Evolutionary conservation across 768 basidiomycete species (phyloP).

Genomic region (Naganishia vishniacii): DNA sequence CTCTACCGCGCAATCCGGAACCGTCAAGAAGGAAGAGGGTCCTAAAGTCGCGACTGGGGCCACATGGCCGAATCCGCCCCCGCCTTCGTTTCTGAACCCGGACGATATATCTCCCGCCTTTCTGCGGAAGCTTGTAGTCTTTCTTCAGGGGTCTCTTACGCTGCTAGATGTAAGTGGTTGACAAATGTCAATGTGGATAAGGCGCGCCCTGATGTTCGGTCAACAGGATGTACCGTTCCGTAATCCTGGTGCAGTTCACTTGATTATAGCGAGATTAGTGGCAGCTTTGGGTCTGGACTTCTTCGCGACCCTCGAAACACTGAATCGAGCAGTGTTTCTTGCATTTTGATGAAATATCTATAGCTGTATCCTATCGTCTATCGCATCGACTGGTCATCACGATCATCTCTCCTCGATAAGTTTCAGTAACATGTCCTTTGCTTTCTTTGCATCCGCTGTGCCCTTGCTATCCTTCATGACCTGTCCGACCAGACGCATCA

Average conservation of each 20-base stretch:
- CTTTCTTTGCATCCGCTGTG: conserved; percentile 65
- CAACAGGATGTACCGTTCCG: conserved; percentile 37
- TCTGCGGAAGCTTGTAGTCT: conserved; percentile 29
- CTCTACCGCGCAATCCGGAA: conserved; percentile 14
- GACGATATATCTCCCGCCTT: conserved; percentile 28
- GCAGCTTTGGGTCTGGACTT: conserved; percentile 41
- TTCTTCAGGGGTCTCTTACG: conserved; percentile 13
- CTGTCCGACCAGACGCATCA: conserved; percentile 74
- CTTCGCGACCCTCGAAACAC: conserved; percentile 28
- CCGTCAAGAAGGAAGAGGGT: conserved; percentile 31
- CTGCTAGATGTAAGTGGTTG: conserved; percentile 32
- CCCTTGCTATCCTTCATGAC: conserved; percentile 81
- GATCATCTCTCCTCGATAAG: conserved; percentile 22
- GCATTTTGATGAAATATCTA: conserved; percentile 8
- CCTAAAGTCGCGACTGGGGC: conserved; percentile 29
- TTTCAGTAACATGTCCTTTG: conserved; percentile 53
- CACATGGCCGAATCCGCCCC: conserved; percentile 42
- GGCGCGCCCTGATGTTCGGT: no score
- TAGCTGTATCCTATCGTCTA: neutral
- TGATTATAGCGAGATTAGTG: conserved; percentile 34
- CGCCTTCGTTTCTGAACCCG: conserved; percentile 46
- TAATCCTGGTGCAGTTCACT: conserved; percentile 26
- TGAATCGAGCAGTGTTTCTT: conserved; percentile 23
- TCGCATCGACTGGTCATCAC: neutral
- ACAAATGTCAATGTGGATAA: neutral